Base-by-base conservation (phyloP, 495 filamentous ascomycete genomes). In the Penicillium goetzii region DNA sequence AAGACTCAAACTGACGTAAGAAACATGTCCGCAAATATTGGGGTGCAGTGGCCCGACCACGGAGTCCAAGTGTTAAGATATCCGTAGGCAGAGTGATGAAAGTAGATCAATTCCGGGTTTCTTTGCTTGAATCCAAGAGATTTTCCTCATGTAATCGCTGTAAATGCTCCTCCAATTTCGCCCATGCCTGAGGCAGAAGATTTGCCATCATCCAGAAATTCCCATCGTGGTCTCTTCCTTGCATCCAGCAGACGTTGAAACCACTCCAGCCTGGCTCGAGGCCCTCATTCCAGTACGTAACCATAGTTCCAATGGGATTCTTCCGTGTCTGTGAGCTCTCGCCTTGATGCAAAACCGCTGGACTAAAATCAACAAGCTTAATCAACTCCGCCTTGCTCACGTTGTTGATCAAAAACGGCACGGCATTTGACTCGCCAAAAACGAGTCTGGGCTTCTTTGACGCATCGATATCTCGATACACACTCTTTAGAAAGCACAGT, bases 161-260 rank as follows among this genome's bases (percentile, higher is more conserved):
- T 19, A 65, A 28, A 58, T 63, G 53, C 33, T 67, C 50, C 41
- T 70, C 68, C 28, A 70, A 64, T 15, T 43, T 59, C 12, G 30
- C 23, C 68, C 68, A 70, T 14, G 64, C 56, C 32, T 30, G 51
- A 3, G 61, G 64, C 19, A 67, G 26, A 14, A 70, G 28, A 9
- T 50, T 62, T 19, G 58, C 68, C 61, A 64, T 57, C 8, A 67
- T 23, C 64, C 68, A 70, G 21, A 64, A 67, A 36, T 67, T 66
- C 3, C 58, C 68, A 2, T 28, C 40, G 25, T 64, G 40, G 30
- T 70, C 64, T 45, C 64, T 63, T 2, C 68, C 68, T 6, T 62
- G 59, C 51, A 70, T 64, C 36, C 59, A 45, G 14, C 66, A 67
- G 17, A 64, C 50, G 47, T 70, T 60, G n/a, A 60, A 41, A 14